Evolutionary conservation across 768 basidiomycete species (phyloP), one percentile per base, ranked within the genome.

Genomic region (Polyporus arcularius): DNA sequence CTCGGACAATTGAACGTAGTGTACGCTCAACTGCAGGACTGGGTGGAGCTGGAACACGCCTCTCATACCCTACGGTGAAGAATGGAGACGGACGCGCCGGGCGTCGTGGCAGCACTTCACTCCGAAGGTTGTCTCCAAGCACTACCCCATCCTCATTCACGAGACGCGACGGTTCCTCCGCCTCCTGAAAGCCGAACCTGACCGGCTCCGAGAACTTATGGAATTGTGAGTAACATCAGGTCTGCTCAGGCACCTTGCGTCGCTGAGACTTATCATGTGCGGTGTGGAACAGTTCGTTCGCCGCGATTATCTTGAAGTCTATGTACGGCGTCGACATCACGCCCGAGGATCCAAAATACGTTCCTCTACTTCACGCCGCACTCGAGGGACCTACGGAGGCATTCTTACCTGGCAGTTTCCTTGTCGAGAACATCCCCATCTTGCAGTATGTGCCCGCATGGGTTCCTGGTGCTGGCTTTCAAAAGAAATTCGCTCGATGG

Each of bases 271-370:
- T 32, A 3, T 15, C 18, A 0, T 6, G 16, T 39, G 9, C 11
- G 31, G n/a, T 7, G 18, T 45, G 14, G 15, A 43, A 6, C 21
- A 67, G 68, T 43, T 52, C 46, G 30, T 50, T 61, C 38, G 65
- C 58, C 7, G 58, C 67, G 4, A 48, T 61, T 11, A 68, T 65
- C 9, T 26, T 68, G 59, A 55, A 50, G 54, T 42, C 64, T 12
- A 62, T 59, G 32, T 68, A 68, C 50, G 67, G 67, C 26, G 55
- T 67, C 50, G 60, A 61, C 18, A 55, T 68, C 16, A 49, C 55
- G 38, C 32, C 41, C 16, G 54, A 58, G 11, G 46, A 64, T 26
- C 58, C 64, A 30, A 39, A 47, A 3, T 61, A 57, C 60, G n/a
- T 51, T 2, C 28, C 45, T 16, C 12, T 58, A 18, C 32, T 48